Evolutionary conservation across 1,284 basidiomycete species (phyloP).

Genomic region (Sporisorium iseilematis-ciliati): DNA sequence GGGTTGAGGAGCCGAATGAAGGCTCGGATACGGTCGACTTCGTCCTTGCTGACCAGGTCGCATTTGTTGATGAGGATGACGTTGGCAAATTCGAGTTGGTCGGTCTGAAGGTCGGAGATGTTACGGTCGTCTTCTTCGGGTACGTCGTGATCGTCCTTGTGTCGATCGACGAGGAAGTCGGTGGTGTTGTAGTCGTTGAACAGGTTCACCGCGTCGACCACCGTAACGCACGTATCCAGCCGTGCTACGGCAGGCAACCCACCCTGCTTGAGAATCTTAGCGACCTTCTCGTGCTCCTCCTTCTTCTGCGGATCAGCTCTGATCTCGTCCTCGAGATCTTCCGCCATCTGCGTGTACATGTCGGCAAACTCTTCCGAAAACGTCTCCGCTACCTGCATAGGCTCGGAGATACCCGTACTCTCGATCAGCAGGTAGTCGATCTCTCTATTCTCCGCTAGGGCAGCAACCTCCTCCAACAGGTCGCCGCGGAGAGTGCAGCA

Average conservation of each 20-base stretch:
- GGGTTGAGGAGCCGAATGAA: conserved; percentile 72
- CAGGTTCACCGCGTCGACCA: conserved; percentile 65
- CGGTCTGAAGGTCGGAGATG: conserved; percentile 71
- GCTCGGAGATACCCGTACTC: conserved; percentile 72
- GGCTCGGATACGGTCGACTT: conserved; percentile 67
- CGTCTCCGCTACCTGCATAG: conserved; percentile 71
- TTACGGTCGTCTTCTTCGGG: conserved; percentile 72
- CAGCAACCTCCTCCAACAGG: conserved; percentile 72
- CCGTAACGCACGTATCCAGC: conserved; percentile 62
- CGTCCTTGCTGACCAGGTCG: conserved; percentile 67
- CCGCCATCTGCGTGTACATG: conserved; percentile 66
- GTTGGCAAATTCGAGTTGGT: conserved; percentile 72
- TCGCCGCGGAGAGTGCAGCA: conserved; percentile 73
- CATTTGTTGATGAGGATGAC: conserved; percentile 72
- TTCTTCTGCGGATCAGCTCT: conserved; percentile 55
- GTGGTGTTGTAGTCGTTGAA: conserved; percentile 72
- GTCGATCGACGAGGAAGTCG: conserved; percentile 72
- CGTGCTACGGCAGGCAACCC: conserved; percentile 70
- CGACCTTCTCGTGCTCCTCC: conserved; percentile 65
- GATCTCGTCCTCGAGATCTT: conserved; percentile 51
- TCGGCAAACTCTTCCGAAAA: conserved; percentile 70
- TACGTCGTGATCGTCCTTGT: conserved; percentile 53
- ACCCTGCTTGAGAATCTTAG: conserved; percentile 70
- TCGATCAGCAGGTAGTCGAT: conserved; percentile 72
- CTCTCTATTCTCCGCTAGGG: conserved; percentile 68